phyloP scores from a whole-genome alignment of 2,329 filamentous ascomycete species.

The Pestalotiopsis sp. region DNA sequence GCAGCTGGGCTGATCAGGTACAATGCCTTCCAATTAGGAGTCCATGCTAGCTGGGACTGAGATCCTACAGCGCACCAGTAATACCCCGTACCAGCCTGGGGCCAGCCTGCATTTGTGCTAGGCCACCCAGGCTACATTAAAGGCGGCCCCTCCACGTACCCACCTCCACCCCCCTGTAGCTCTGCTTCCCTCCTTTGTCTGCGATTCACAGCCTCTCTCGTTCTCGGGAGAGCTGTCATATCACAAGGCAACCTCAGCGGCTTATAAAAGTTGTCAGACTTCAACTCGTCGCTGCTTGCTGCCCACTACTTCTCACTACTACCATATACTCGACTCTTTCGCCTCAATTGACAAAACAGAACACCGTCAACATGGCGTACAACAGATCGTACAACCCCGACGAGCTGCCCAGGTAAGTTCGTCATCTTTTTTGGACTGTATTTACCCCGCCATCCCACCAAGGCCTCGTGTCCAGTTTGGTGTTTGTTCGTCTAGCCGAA shows the following conservation, averaged over 20 bases:
- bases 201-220: constrained; percentile 9
- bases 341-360: background rate
- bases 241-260: background rate
- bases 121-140: background rate
- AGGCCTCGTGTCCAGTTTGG: background rate
- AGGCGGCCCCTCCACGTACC: background rate
- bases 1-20: no score
- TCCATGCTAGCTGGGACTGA: background rate
- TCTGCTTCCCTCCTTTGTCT: constrained; percentile 2
- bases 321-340: background rate
- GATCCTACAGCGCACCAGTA: background rate
- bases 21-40: no score
- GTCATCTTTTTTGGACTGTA: background rate
- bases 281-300: background rate
- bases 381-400: constrained; percentile 92
- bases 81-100: no score
- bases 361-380: constrained; percentile 74
- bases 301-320: background rate
- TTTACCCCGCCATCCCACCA: constrained; percentile 1
- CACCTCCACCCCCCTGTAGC: background rate
- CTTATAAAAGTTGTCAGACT: constrained; percentile 3
- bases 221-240: background rate
- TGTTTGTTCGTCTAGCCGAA: background rate
- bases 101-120: no score
- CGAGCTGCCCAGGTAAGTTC: constrained; percentile 82